A percentile compares a stretch with the other conserved stretches of the same genome.
phyloP scores from a whole-genome alignment of 805 yeast species.

The Blastobotrys chiropterorum region DNA sequence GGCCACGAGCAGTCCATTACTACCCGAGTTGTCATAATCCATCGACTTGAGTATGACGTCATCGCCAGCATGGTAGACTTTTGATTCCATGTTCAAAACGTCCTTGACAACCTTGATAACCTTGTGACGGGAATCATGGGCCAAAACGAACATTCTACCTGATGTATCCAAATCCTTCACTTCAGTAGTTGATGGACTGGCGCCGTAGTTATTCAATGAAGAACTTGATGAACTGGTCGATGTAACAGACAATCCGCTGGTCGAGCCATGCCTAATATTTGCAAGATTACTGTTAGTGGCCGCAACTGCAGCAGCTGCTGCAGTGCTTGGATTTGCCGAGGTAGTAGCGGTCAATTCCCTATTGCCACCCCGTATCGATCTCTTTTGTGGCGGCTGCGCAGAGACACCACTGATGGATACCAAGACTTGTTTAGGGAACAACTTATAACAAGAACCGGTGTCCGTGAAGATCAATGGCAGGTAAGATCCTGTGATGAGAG shows the following conservation, averaged over 20 bases:
- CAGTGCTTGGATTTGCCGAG: not conserved
- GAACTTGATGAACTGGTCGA: constrained; percentile 6
- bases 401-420: constrained; percentile 49
- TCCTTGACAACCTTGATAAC: constrained; percentile 55
- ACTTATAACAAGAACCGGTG: constrained; percentile 45
- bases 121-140: constrained; percentile 36
- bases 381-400: constrained; percentile 3
- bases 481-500: constrained; percentile 56
- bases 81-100: constrained; percentile 54
- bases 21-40: constrained; percentile 32
- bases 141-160: constrained; percentile 30
- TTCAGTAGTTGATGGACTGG: constrained; percentile 37
- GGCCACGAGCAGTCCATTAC: constrained; percentile 44
- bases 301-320: not conserved
- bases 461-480: constrained; percentile 62
- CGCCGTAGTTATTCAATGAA: constrained; percentile 3
- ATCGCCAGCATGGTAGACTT: constrained; percentile 48
- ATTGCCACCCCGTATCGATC: constrained; percentile 6
- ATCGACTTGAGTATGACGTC: constrained; percentile 56
- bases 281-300: not conserved
- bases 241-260: constrained; percentile 11
- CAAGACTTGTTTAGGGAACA: constrained; percentile 48
- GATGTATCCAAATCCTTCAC: constrained; percentile 39
- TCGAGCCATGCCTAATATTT: constrained; percentile 3
- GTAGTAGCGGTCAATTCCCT: not conserved